A percentile compares a stretch with the other conserved stretches of the same genome.
Evolutionary conservation across 176 grass and related monocot genomes (phyloP).

Genomic region (Pharus latifolius): DNA sequence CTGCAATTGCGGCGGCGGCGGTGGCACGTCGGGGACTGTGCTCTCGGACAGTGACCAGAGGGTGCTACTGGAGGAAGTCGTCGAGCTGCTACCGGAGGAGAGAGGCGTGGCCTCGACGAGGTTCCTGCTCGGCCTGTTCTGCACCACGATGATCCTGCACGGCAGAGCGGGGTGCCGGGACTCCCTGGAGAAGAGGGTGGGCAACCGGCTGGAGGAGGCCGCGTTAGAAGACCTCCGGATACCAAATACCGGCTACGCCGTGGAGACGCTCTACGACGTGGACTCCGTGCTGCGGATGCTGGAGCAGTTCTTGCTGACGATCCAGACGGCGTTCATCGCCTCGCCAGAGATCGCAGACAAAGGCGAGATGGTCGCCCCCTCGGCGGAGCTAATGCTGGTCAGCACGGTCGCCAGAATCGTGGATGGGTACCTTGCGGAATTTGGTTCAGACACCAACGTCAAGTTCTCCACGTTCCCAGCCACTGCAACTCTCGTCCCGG

Average conservation of each 20-base stretch:
- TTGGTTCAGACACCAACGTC: slow-evolving; percentile 54
- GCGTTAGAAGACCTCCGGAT: slow-evolving; percentile 65
- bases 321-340: slow-evolving; percentile 17
- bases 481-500: slow-evolving; percentile 52
- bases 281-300: slow-evolving; percentile 77
- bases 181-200: slow-evolving; percentile 45
- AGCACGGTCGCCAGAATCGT: slow-evolving; percentile 63
- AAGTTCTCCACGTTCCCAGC: slow-evolving; percentile 61
- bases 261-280: slow-evolving; percentile 72
- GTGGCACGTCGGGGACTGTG: slow-evolving; percentile 1
- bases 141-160: slow-evolving; percentile 46
- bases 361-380: slow-evolving; percentile 8
- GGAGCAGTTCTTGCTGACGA: slow-evolving; percentile 48
- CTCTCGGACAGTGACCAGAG: slow-evolving; percentile 55
- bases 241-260: slow-evolving; percentile 38
- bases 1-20: background rate
- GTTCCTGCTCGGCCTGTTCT: slow-evolving; percentile 55
- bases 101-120: slow-evolving; percentile 36
- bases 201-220: slow-evolving; percentile 57
- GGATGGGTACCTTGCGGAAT: slow-evolving; percentile 75
- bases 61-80: slow-evolving; percentile 53
- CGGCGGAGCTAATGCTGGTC: slow-evolving; percentile 37
- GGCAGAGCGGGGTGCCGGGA: slow-evolving; percentile 52
- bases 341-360: slow-evolving; percentile 57
- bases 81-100: slow-evolving; percentile 50